Percentiles rank a stretch among this genome's conserved stretches.
These are phyloP conservation scores for Suillus weaverae DNA, from an alignment of 768 basidiomycete genomes.

Conservation along the genomic window DNA sequence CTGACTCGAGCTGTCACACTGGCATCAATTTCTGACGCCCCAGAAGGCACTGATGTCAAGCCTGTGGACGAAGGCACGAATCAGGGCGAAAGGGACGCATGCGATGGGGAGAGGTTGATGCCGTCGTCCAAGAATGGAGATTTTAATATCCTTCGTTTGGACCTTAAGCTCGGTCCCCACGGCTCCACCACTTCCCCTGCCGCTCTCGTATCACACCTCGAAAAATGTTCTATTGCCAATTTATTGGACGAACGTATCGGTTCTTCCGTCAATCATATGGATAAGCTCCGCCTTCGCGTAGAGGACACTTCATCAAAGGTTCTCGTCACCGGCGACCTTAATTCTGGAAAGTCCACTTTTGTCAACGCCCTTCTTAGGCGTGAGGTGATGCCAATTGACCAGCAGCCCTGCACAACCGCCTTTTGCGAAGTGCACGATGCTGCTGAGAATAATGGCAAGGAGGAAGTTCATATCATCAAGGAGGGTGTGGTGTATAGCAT, in stretches of 20 bases:
- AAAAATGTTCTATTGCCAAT: constrained; percentile 90
- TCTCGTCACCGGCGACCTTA: constrained; percentile 96
- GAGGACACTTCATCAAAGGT: constrained; percentile 94
- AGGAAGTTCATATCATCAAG: constrained; percentile 85
- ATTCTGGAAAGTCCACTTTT: constrained; percentile 97
- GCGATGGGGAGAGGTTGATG: constrained; percentile 37
- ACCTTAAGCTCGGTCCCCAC: constrained; percentile 85
- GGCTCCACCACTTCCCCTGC: constrained; percentile 61
- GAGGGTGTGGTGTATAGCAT: constrained; percentile 67
- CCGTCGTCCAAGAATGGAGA: constrained; percentile 50
- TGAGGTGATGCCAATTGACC: constrained; percentile 94
- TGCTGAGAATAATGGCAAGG: constrained; percentile 71
- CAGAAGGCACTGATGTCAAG: constrained; percentile 29
- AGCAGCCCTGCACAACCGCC: constrained; percentile 95
- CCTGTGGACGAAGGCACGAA: constrained; percentile 26
- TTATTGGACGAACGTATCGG: constrained; percentile 85
- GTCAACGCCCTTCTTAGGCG: constrained; percentile 92
- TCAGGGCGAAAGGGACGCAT: constrained; percentile 22
- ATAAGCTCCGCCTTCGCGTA: constrained; percentile 82
- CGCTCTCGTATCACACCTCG: constrained; percentile 85
- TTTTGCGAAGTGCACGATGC: constrained; percentile 97
- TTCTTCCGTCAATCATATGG: constrained; percentile 73
- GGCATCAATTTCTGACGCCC: constrained; percentile 48
- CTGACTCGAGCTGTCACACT: constrained; percentile 61
- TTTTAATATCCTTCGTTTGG: constrained; percentile 87